phyloP scores from a whole-genome alignment of 2,329 filamentous ascomycete genomes.

The Trichophyton mentagrophytes region DNA sequence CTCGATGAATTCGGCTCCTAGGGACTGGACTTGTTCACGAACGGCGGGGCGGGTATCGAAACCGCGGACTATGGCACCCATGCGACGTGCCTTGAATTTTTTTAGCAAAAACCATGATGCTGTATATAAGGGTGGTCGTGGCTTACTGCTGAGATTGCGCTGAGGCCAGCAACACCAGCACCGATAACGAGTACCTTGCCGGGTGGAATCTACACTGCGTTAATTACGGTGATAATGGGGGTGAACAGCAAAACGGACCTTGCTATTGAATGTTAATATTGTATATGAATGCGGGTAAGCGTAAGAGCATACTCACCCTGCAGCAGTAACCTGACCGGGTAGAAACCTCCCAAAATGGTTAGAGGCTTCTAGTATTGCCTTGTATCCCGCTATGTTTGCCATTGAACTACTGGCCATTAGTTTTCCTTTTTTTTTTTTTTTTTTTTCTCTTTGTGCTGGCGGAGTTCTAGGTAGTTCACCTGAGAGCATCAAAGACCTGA shows the following conservation, averaged over 20 bases:
- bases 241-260: constrained; percentile 9
- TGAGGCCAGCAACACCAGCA: constrained; percentile 76
- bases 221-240: constrained; percentile 4
- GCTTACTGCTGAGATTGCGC: constrained; percentile 64
- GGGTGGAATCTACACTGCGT: constrained; percentile 51
- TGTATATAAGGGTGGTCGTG: neutral
- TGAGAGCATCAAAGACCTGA: constrained; percentile 74
- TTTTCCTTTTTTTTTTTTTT: neutral
- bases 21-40: constrained; percentile 77
- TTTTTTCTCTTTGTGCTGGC: neutral
- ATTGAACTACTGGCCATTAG: constrained; percentile 50
- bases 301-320: constrained; percentile 41
- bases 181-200: constrained; percentile 86
- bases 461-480: constrained; percentile 14
- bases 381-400: constrained; percentile 91
- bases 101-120: neutral
- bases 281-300: neutral
- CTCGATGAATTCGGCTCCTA: constrained; percentile 81
- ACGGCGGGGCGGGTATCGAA: constrained; percentile 86
- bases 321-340: constrained; percentile 80
- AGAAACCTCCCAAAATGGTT: constrained; percentile 82
- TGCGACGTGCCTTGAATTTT: constrained; percentile 49
- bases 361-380: constrained; percentile 77
- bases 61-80: constrained; percentile 79
- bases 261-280: constrained; percentile 18